Base-by-base conservation (phyloP, 352 stramenopile species). In the Thalassiosira mediterranea region DNA sequence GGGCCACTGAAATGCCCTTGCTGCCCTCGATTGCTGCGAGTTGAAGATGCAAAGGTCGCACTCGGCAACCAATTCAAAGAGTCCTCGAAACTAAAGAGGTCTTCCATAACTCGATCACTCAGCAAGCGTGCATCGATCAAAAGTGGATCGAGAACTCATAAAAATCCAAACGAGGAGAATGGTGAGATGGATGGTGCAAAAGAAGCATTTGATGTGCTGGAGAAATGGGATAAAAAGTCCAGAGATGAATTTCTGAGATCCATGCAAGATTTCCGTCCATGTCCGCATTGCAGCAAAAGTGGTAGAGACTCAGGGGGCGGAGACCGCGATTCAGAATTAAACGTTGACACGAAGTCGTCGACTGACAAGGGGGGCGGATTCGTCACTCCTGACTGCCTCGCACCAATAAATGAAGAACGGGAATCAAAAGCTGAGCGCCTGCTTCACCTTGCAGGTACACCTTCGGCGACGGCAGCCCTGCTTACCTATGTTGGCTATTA, bases 1-100 rank as follows among this genome's bases (percentile, higher is more conserved):
- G 83, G 83, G 10, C 79, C 83, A 29, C 54, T 90, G 7, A 86
- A 83, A 46, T 90, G 83, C 60, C 80, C 83, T 3, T 77, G 82
- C 28, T 90, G 83, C 52, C 73, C 80, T 42, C 58, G 71, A 37
- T 48, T 77, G n/a, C 42, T 90, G 34, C 26, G 72, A 44, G 44
- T 68, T 37, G 66, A 84, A 19, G 83, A 90, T 81, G 83, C 79
- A 17, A 78, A 70, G 38, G 60, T 76, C 25, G 83, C 79, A 21
- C 38, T 90, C 38, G 40, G 63, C 38, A 62, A 57, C 53, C 34
- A 48, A 26, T 0, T 25, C 44, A n/a, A n/a, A n/a, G n/a, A n/a
- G n/a, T n/a, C n/a, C n/a, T n/a, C n/a, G n/a, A n/a, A n/a, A n/a
- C n/a, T n/a, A n/a, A n/a, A n/a, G n/a, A n/a, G n/a, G n/a, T n/a